Conservation (phyloP, 495 filamentous ascomycete genomes). For the Cercophora scortea region DNA sequence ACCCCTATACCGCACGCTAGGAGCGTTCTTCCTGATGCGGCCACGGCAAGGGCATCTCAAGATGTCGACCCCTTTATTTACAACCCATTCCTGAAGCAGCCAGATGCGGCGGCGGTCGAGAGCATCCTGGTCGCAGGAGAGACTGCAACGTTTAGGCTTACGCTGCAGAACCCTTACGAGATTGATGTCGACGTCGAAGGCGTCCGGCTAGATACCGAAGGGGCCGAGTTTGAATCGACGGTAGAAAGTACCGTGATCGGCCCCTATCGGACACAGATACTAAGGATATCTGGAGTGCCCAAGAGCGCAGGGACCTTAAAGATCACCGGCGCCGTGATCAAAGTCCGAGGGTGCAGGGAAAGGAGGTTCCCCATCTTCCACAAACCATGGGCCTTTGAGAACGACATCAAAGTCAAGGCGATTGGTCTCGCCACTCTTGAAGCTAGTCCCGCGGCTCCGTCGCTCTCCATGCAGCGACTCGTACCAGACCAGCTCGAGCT, state of each 20-base stretch:
- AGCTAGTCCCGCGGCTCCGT: conserved; percentile 21
- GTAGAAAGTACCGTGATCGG: conserved; percentile 61
- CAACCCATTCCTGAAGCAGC: conserved; percentile 73
- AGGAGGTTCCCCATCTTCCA: conserved; percentile 77
- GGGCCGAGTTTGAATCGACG: conserved; percentile 58
- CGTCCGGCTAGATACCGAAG: conserved; percentile 65
- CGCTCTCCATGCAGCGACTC: conserved; percentile 25
- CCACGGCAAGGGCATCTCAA: conserved; percentile 41
- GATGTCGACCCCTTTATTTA: conserved; percentile 84
- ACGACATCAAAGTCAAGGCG: conserved; percentile 64
- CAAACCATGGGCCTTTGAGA: conserved; percentile 64
- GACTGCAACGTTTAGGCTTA: conserved; percentile 64
- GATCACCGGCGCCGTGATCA: conserved; percentile 72
- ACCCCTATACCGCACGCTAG: conserved; percentile 66
- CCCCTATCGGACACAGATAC: conserved; percentile 70
- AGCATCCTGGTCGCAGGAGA: conserved; percentile 70
- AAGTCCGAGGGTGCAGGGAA: conserved; percentile 71
- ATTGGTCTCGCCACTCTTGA: conserved; percentile 59
- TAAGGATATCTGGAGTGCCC: conserved; percentile 64
- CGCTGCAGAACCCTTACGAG: conserved; percentile 88
- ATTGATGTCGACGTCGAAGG: conserved; percentile 84
- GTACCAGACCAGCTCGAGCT: conserved; percentile 46
- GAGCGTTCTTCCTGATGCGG: conserved; percentile 58
- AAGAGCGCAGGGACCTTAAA: conserved; percentile 56
- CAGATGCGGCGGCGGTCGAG: conserved; percentile 49